A percentile compares a stretch with the other conserved stretches of the same genome.
These are phyloP conservation scores for Arachis stenosperma DNA, from an alignment of 306 rosid species.

Conservation along the genomic window DNA sequence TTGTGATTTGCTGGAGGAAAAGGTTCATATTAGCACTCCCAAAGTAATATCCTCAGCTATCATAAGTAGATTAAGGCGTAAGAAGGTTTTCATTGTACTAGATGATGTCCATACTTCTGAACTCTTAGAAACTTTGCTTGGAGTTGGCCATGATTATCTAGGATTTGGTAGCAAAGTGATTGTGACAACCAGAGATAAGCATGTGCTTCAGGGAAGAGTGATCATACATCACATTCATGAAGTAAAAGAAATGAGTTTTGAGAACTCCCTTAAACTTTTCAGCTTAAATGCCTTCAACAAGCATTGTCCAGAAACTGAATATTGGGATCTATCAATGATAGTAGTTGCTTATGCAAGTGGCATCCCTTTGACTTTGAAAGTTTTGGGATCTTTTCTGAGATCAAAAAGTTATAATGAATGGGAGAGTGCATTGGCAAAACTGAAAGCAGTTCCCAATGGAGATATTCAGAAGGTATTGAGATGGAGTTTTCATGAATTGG, in stretches of 20 bases:
- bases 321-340: conserved; percentile 4
- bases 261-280: conserved; percentile 29
- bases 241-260: conserved; percentile 17
- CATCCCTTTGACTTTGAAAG: conserved; percentile 35
- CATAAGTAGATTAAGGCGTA: neutral
- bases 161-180: too few species aligned
- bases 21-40: conserved; percentile 2
- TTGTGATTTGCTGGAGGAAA: neutral
- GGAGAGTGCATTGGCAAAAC: conserved; percentile 23
- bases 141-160: too few species aligned
- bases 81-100: conserved; percentile 29
- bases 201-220: neutral
- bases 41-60: neutral
- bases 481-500: conserved; percentile 28
- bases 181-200: conserved; percentile 3
- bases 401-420: conserved; percentile 32
- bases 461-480: conserved; percentile 16
- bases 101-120: too few species aligned
- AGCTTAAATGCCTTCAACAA: conserved; percentile 37
- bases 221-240: conserved; percentile 17
- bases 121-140: too few species aligned
- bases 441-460: neutral
- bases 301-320: neutral
- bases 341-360: conserved; percentile 30
- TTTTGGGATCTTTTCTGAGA: conserved; percentile 38